Conservation (phyloP, 495 filamentous ascomycete genomes). For the Hypoxylon crocopeplum region DNA sequence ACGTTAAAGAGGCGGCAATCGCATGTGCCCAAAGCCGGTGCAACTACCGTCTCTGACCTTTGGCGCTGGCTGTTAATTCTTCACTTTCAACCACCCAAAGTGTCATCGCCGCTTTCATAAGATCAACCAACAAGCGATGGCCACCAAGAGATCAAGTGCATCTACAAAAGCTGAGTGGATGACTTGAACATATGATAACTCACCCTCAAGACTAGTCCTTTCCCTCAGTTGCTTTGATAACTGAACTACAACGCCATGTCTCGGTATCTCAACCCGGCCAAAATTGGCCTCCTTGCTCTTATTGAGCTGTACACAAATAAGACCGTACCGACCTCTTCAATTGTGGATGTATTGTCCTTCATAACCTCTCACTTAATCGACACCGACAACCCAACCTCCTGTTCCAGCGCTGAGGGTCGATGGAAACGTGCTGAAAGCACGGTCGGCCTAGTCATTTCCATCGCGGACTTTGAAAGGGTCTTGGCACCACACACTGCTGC, state of each 20-base stretch:
- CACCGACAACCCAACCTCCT: conserved; percentile 29
- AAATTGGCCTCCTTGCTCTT: conserved; percentile 81
- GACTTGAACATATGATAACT: not conserved
- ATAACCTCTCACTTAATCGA: conserved; percentile 76
- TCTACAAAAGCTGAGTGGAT: not conserved
- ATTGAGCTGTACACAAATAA: conserved; percentile 80
- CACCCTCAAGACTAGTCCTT: not conserved
- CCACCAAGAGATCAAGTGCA: not conserved
- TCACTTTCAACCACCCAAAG: not conserved
- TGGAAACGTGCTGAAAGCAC: conserved; percentile 51
- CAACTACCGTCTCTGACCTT: too few species aligned
- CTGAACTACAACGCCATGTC: conserved; percentile 59
- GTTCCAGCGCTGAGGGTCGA: conserved; percentile 28
- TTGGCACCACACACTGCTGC: conserved; percentile 60
- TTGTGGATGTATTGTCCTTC: conserved; percentile 86
- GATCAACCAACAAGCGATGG: conserved; percentile 19
- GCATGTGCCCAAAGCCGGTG: too few species aligned
- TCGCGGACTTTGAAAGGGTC: conserved; percentile 71
- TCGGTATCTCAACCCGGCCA: conserved; percentile 84
- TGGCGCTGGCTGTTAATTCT: not conserved
- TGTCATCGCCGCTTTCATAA: conserved; percentile 11
- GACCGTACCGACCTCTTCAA: conserved; percentile 73
- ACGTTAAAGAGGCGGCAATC: too few species aligned
- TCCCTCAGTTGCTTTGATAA: not conserved
- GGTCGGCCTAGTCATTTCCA: conserved; percentile 62